Conservation (phyloP, 495 filamentous ascomycete species). For the Daldinia concentrica region DNA sequence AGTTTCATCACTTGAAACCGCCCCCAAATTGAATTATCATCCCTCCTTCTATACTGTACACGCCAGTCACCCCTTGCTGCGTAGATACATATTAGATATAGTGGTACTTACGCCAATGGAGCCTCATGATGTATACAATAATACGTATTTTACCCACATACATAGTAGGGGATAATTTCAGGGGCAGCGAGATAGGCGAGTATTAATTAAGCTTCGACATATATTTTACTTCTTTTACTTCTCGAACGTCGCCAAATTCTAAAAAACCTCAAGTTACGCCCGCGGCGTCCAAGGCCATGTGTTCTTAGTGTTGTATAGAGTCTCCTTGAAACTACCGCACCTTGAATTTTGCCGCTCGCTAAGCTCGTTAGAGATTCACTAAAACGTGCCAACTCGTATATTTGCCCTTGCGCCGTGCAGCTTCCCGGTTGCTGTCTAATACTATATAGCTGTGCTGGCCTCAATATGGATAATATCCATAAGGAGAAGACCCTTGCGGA, state of each 20-base stretch:
- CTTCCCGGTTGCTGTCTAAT: slow-evolving; percentile 18
- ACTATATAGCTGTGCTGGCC: not conserved
- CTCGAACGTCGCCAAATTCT: slow-evolving; percentile 24
- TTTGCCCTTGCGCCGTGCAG: slow-evolving; percentile 17
- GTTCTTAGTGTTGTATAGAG: slow-evolving; percentile 9
- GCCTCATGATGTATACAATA: not conserved
- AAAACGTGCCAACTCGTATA: slow-evolving; percentile 16
- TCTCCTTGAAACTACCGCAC: slow-evolving; percentile 23
- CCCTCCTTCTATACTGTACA: slow-evolving; percentile 2
- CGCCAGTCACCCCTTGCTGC: not conserved
- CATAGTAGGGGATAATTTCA: not conserved
- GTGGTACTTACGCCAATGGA: not conserved
- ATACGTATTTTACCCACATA: not conserved
- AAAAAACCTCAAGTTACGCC: slow-evolving; percentile 15
- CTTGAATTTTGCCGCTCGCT: slow-evolving; percentile 37
- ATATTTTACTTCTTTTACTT: slow-evolving; percentile 1
- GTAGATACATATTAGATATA: slow-evolving; percentile 5
- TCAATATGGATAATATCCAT: slow-evolving; percentile 43
- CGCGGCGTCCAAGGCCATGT: slow-evolving; percentile 19
- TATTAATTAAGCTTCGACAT: not conserved
- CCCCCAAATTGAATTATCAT: slow-evolving; percentile 37
- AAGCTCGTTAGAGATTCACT: slow-evolving; percentile 15
- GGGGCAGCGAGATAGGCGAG: not conserved
- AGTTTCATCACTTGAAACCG: slow-evolving; percentile 35
- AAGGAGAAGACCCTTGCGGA: slow-evolving; percentile 38